Percentiles rank a stretch among this genome's conserved stretches.
Evolutionary conservation across 2,329 filamentous ascomycete species (phyloP).

Genomic region (Epichloe coenophiala): DNA sequence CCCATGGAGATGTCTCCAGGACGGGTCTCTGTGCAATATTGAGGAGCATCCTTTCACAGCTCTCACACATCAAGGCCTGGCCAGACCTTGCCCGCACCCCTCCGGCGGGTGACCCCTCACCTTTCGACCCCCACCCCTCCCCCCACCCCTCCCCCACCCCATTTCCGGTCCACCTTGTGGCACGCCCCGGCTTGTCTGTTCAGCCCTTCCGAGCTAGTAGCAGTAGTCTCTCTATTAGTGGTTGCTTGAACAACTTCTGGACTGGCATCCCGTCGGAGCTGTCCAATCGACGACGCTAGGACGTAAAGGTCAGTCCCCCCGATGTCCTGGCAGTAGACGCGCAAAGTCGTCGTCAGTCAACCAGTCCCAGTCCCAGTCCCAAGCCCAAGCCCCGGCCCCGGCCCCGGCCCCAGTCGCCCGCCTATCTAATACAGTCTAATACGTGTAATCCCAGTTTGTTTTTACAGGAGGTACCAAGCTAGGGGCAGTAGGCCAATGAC

Average conservation of each 20-base stretch:
- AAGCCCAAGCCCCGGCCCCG: too few species aligned
- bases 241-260: slow-evolving; percentile 1
- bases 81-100: slow-evolving; percentile 1
- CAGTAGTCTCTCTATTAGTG: slow-evolving; percentile 5
- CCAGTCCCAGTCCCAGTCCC: not conserved
- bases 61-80: not conserved
- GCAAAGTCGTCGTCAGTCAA: not conserved
- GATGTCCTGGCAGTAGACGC: not conserved
- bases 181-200: slow-evolving; percentile 11
- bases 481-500: too few species aligned
- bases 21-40: too few species aligned
- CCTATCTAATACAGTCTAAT: not conserved
- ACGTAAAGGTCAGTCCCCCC: slow-evolving; percentile 1
- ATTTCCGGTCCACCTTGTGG: slow-evolving; percentile 2
- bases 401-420: not conserved
- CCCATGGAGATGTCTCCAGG: too few species aligned
- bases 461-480: too few species aligned
- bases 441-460: too few species aligned
- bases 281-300: slow-evolving; percentile 2
- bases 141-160: not conserved
- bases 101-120: not conserved
- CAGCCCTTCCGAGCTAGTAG: slow-evolving; percentile 26
- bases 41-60: not conserved
- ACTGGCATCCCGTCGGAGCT: slow-evolving; percentile 15
- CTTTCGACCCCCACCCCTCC: not conserved